Percentiles rank a stretch among this genome's conserved stretches.
Conservation (phyloP, 75 land plant genomes). For the Pinus tabuliformis region DNA sequence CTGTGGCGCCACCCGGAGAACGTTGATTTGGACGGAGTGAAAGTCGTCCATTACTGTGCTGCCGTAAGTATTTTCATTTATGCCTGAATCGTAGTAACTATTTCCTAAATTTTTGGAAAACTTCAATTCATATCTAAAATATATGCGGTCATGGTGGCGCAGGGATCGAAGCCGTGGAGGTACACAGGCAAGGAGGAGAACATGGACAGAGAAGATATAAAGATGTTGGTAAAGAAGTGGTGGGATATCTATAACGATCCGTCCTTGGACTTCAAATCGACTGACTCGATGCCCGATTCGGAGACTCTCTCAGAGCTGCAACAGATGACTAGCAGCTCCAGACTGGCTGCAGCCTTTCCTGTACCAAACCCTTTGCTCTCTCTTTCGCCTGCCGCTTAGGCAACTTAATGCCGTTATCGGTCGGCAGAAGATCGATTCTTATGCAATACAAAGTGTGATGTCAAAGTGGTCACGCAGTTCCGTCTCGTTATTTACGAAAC, state of each 20-base stretch:
- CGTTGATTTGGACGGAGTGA: slow-evolving; percentile 56
- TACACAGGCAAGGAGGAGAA: slow-evolving; percentile 53
- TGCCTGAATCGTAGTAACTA: background rate
- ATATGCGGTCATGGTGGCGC: background rate
- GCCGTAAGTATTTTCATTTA: slow-evolving; percentile 37
- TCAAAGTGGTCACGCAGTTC: too few species aligned
- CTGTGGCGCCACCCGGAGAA: slow-evolving; percentile 81
- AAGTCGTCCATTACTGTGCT: slow-evolving; percentile 85
- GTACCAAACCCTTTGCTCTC: background rate
- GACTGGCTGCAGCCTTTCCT: background rate
- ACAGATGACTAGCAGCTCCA: background rate
- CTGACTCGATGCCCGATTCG: background rate
- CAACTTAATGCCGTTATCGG: background rate
- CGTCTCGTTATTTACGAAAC: too few species aligned
- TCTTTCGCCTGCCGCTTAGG: slow-evolving; percentile 2
- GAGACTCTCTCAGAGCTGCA: background rate
- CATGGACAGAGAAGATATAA: slow-evolving; percentile 59
- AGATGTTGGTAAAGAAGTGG: slow-evolving; percentile 53
- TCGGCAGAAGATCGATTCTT: too few species aligned
- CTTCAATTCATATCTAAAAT: background rate
- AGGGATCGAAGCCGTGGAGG: slow-evolving; percentile 69
- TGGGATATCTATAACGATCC: slow-evolving; percentile 45
- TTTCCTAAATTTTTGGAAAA: background rate
- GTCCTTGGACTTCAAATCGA: slow-evolving; percentile 40
- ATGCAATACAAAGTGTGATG: too few species aligned